Percentiles rank a stretch among this genome's conserved stretches.
Evolutionary conservation across 805 yeast species (phyloP).

Genomic region (Candida maesae): DNA sequence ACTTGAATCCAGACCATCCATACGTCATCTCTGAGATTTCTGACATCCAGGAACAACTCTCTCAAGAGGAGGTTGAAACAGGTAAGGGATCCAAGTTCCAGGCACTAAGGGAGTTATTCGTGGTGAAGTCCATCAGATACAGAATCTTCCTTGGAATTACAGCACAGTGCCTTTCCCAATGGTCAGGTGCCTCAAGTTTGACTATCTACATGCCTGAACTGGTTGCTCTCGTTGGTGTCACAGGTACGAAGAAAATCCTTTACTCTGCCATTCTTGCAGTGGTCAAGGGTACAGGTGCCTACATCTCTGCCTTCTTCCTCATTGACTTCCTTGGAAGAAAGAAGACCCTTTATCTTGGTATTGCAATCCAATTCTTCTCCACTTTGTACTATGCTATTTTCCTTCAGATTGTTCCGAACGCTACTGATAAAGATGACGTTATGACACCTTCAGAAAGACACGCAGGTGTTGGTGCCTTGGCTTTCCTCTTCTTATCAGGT

Average conservation of each 20-base stretch:
- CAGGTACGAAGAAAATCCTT: slow-evolving; percentile 37
- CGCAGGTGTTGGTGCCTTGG: slow-evolving; percentile 47
- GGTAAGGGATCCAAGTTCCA: background rate
- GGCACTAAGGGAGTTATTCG: slow-evolving; percentile 32
- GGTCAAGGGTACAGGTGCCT: slow-evolving; percentile 46
- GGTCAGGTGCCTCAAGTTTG: slow-evolving; percentile 57
- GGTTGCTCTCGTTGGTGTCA: slow-evolving; percentile 44
- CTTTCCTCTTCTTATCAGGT: slow-evolving; percentile 46
- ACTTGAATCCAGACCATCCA: slow-evolving; percentile 41
- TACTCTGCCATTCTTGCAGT: slow-evolving; percentile 53
- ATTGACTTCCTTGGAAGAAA: slow-evolving; percentile 53
- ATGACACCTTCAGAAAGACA: slow-evolving; percentile 31
- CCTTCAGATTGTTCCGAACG: slow-evolving; percentile 41
- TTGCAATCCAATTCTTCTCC: slow-evolving; percentile 39
- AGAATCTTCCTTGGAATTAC: slow-evolving; percentile 40
- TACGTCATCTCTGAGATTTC: slow-evolving; percentile 46
- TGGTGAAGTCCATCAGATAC: slow-evolving; percentile 37
- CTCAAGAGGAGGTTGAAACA: slow-evolving; percentile 27
- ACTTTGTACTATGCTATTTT: slow-evolving; percentile 45
- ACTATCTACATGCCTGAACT: slow-evolving; percentile 55
- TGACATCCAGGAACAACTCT: slow-evolving; percentile 46
- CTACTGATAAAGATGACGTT: slow-evolving; percentile 30
- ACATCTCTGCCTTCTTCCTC: slow-evolving; percentile 47
- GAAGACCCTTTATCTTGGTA: slow-evolving; percentile 44
- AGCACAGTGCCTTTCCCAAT: slow-evolving; percentile 49